Evolutionary conservation across 805 yeast genomes (phyloP).

Genomic region (Yarrowia osloensis): DNA sequence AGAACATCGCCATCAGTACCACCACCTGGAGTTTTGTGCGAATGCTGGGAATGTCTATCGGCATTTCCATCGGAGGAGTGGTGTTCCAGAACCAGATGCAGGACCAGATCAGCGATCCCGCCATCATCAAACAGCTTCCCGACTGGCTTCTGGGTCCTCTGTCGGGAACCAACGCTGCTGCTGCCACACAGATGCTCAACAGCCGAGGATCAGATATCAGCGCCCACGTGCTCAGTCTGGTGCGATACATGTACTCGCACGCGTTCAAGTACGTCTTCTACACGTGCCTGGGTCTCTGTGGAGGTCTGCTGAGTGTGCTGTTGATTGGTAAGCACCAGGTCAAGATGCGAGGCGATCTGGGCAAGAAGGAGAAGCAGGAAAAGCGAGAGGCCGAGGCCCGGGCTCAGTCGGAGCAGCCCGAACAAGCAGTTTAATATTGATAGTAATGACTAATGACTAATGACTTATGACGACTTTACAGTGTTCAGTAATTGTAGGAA

Average conservation of each 20-base stretch:
- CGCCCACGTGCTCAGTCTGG: background rate
- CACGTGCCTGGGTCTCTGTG: slow-evolving; percentile 22
- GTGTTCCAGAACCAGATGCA: slow-evolving; percentile 48
- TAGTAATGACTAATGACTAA: background rate
- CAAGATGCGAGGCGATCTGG: slow-evolving; percentile 28
- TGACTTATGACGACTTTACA: no score
- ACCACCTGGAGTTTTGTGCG: slow-evolving; percentile 50
- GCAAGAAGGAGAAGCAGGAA: slow-evolving; percentile 10
- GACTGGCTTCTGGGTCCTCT: background rate
- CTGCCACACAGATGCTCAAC: slow-evolving; percentile 28
- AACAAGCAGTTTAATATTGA: background rate
- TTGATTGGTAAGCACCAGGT: slow-evolving; percentile 30
- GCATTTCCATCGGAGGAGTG: slow-evolving; percentile 50
- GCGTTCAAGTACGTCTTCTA: slow-evolving; percentile 27
- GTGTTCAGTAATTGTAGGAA: no score
- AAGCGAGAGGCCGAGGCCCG: background rate
- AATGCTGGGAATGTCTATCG: slow-evolving; percentile 43
- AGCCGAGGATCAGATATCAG: background rate
- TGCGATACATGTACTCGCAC: slow-evolving; percentile 23
- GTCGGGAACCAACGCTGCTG: slow-evolving; percentile 28
- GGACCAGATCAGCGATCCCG: slow-evolving; percentile 20
- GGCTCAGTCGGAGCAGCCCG: background rate
- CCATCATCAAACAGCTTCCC: background rate
- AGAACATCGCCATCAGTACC: slow-evolving; percentile 54
- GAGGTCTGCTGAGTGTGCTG: slow-evolving; percentile 13